A percentile compares a stretch with the other conserved stretches of the same genome.
These are phyloP conservation scores for Fraxinus floribunda DNA, from an alignment of 305 asterid species.

Conservation along the genomic window DNA sequence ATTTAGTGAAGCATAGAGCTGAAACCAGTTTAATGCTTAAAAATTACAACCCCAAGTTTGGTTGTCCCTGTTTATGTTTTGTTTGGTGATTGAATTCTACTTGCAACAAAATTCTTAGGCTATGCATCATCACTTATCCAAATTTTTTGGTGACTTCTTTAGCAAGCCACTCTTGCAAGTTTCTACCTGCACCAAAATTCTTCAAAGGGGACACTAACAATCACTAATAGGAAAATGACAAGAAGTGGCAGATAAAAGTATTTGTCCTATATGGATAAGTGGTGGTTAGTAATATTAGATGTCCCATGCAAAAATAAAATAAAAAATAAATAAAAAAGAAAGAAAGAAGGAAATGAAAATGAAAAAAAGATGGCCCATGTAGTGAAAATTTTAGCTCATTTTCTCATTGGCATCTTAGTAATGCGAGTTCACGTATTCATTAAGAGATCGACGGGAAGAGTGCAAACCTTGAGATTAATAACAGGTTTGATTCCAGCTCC, in stretches of 20 bases:
- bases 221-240: no score
- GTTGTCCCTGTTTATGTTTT: neutral
- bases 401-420: neutral
- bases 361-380: neutral
- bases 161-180: no score
- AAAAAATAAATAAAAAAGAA: no score
- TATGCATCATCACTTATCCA: no score
- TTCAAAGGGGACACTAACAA: no score
- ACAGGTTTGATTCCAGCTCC: neutral
- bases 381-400: neutral
- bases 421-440: neutral
- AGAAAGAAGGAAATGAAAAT: neutral
- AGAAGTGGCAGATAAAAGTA: no score
- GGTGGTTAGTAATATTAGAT: neutral
- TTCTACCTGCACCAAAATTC: no score
- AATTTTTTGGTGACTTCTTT: no score
- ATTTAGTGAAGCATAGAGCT: neutral
- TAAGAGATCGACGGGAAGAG: neutral
- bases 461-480: neutral
- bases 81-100: neutral
- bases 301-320: neutral
- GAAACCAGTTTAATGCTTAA: neutral
- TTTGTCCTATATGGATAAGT: neutral
- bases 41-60: constrained; percentile 9
- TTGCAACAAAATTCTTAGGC: neutral